These are phyloP conservation scores for Kazachstania africana DNA, from an alignment of 805 yeast genomes.

Conservation along the genomic window DNA sequence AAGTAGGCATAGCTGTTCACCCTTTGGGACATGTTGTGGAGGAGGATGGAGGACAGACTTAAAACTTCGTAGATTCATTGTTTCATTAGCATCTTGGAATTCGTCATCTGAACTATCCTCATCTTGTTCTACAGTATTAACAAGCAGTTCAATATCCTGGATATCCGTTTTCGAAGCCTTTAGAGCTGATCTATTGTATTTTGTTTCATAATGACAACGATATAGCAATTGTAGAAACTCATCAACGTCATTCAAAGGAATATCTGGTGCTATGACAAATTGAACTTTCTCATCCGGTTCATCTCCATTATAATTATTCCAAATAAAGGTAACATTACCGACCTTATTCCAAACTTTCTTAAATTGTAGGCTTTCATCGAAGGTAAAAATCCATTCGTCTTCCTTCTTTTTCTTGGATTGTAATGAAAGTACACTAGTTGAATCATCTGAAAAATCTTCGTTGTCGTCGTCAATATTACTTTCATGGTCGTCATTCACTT, in stretches of 20 bases:
- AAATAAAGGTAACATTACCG: conserved; percentile 49
- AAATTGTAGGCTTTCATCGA: conserved; percentile 50
- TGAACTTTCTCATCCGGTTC: conserved; percentile 70
- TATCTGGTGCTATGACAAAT: conserved; percentile 55
- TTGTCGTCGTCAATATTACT: conserved; percentile 38
- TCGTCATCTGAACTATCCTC: conserved; percentile 7
- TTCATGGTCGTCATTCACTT: conserved; percentile 59
- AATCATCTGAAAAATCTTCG: conserved; percentile 31
- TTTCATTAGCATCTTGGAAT: conserved; percentile 15
- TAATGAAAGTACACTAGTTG: conserved; percentile 23
- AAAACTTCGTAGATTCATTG: conserved; percentile 1
- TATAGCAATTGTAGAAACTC: conserved; percentile 51
- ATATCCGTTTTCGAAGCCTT: conserved; percentile 38
- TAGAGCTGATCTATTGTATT: conserved; percentile 44
- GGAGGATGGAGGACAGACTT: conserved; percentile 3
- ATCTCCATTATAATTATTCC: conserved; percentile 84
- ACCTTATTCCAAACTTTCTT: conserved; percentile 39
- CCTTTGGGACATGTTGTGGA: conserved; percentile 7
- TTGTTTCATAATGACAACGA: conserved; percentile 66
- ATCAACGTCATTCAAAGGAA: conserved; percentile 40
- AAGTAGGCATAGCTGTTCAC: conserved; percentile 5
- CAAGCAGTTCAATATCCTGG: conserved; percentile 37
- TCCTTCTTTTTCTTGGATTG: conserved; percentile 24
- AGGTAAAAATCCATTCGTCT: conserved; percentile 64
- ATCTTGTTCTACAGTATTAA: conserved; percentile 10